Base-by-base conservation (phyloP, 305 asterid species). In the Ajuga reptans region DNA sequence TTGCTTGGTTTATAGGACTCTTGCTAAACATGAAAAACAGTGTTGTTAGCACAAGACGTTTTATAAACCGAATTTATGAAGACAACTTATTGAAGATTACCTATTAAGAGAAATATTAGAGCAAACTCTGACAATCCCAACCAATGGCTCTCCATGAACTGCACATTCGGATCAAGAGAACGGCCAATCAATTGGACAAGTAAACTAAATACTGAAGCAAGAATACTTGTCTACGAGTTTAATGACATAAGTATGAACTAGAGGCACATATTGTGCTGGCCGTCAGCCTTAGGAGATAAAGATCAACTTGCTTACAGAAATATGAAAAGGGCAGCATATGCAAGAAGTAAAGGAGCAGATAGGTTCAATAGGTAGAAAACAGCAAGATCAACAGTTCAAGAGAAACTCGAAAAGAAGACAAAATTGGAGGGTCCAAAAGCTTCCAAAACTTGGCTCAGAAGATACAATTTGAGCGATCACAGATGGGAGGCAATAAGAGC, bases 1-100 rank as follows among this genome's bases (percentile, higher is more conserved):
- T 93, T 75, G 95, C 99, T 87, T 91, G 99, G 87, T 86, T 94
- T 78, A 94, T 84, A 70, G 92, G 87, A 80, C 94, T 91, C 92
- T 94, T 94, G 88, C 99, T 94, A 71, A 79, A 87, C 79, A 86
- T 71, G 66, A 82, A 83, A 69, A 64, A 68, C 78, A 71, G 71
- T 64, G 27, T 59, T 66, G 77, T 79, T 45, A 82, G 86, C 68
- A 87, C 67, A 46, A 64, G 59, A 47, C 61, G 21, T 58, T 46
- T 58, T 31, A 58, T 66, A 72, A 69, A 14, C 47, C 66, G 66
- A 76, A 50, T n/a, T 45, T 60, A 79, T 72, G 73, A 72, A 34
- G 63, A 64, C 75, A 78, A 64, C 21, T n/a, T 68, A 71, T 69
- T 27, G 71, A 45, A 74, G 62, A 72, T 45, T 87, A 91, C 99